Conservation (phyloP, 208 protist genomes). For the Kentomonas sorsogonicus region DNA sequence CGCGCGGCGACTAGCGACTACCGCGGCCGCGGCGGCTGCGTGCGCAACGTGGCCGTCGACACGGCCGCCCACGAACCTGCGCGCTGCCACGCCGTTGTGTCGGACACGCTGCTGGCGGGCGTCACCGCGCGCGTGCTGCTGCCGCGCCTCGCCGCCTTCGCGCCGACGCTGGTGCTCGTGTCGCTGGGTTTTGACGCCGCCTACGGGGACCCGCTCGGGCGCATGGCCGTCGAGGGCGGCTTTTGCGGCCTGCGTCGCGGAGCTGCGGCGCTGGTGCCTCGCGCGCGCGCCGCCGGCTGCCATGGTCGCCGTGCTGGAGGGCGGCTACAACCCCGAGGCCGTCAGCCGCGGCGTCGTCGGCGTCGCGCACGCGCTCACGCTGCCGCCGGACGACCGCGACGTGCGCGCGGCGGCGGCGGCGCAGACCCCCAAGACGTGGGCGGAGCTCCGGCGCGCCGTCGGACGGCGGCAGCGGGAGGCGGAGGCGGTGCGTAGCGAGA, state of each 20-base stretch:
- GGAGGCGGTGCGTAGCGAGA: too few relatives aligned
- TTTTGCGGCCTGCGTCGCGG: constrained; percentile 42
- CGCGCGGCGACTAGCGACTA: constrained; percentile 17
- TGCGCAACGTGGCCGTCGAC: constrained; percentile 78
- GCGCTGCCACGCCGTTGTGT: constrained; percentile 59
- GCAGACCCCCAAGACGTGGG: constrained; percentile 45
- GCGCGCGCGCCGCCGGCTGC: constrained; percentile 14
- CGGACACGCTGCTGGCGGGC: constrained; percentile 56
- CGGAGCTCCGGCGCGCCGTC: constrained; percentile 56
- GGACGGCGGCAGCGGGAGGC: too few relatives aligned
- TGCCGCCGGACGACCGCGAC: constrained; percentile 28
- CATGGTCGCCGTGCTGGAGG: constrained; percentile 64
- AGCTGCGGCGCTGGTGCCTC: constrained; percentile 55
- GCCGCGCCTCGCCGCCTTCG: constrained; percentile 61
- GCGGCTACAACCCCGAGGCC: constrained; percentile 68
- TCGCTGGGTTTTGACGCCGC: constrained; percentile 91
- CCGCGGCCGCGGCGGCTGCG: constrained; percentile 20
- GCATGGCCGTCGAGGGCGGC: constrained; percentile 76
- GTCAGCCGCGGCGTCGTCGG: constrained; percentile 59
- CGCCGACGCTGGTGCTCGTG: constrained; percentile 76
- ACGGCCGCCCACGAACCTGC: constrained; percentile 39
- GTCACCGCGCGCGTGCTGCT: constrained; percentile 65
- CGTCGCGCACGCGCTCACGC: constrained; percentile 54
- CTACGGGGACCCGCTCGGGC: constrained; percentile 83
- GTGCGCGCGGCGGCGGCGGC: constrained; percentile 21